Conservation (phyloP, 495 filamentous ascomycete genomes). For the Aspergillus nidulans region DNA sequence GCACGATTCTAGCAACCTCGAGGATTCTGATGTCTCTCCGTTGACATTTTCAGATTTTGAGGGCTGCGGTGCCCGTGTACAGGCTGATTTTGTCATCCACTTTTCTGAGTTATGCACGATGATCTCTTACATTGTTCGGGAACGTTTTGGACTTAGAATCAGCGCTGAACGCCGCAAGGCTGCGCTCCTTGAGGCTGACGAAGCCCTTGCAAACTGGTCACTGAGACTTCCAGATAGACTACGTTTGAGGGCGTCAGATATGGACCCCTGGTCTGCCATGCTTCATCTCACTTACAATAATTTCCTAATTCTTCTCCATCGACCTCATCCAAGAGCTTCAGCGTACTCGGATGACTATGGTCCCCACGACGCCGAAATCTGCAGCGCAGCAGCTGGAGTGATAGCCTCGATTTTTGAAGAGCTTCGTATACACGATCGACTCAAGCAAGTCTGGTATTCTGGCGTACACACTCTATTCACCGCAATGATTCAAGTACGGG, state of each 20-base stretch:
- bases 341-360: slow-evolving; percentile 44
- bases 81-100: slow-evolving; percentile 42
- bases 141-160: slow-evolving; percentile 38
- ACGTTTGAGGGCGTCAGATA: slow-evolving; percentile 39
- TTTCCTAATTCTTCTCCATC: slow-evolving; percentile 48
- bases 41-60: slow-evolving; percentile 44
- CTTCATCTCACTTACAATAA: slow-evolving; percentile 50
- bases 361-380: slow-evolving; percentile 44
- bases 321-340: slow-evolving; percentile 41
- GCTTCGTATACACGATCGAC: slow-evolving; percentile 45
- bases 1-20: slow-evolving; percentile 32
- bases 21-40: slow-evolving; percentile 45
- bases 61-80: slow-evolving; percentile 39
- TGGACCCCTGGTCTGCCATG: slow-evolving; percentile 47
- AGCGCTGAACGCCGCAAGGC: slow-evolving; percentile 39
- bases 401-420: slow-evolving; percentile 48
- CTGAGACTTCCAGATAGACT: slow-evolving; percentile 41
- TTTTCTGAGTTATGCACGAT: slow-evolving; percentile 45
- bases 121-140: slow-evolving; percentile 43
- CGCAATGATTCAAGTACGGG: slow-evolving; percentile 49
- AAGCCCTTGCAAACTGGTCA: slow-evolving; percentile 44
- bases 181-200: slow-evolving; percentile 43
- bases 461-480: slow-evolving; percentile 45
- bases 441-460: slow-evolving; percentile 46
- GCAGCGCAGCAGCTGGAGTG: slow-evolving; percentile 42